Base-by-base conservation (phyloP, 2,329 filamentous ascomycete genomes). In the Phaeophleospora eucalypticola region DNA sequence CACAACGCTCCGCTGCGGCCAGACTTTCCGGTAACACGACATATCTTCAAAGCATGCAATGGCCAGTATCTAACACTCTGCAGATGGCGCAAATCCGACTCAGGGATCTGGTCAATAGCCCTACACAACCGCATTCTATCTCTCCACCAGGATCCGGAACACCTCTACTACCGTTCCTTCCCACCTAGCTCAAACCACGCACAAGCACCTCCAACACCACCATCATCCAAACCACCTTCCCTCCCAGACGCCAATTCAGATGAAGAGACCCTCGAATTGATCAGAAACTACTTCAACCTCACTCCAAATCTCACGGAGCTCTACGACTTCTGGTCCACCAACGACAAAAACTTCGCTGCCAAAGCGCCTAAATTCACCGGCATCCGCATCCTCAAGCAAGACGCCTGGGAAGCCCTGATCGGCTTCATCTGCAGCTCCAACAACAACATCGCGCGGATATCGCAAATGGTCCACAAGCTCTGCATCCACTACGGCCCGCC, bases 351-450 rank as follows among this genome's bases (percentile, higher is more conserved):
- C 66, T 98, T 98, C 70, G 85, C 83, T 59, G 86, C 84, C 62
- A 88, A 87, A 57, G 91, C 93, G 0, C 84, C 87, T 0, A 83
- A 84, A 46, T 98, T 98, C 65, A 84, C 85, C 0, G 93, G 94
- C 10, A 86, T 98, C 46, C 83, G 93, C 17, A 96, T 98, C 56
- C 72, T 98, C 36, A 87, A 85, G 59, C 93, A 98, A 71, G 90
- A 96, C 72, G 84, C 91, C 1, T 98, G 94, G 93, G 93, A 98
- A 68, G 83, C 93, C 0, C 75, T 98, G 17, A 75, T 98, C 18
- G 84, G 86, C 46, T 98, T 98, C 68, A 98, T 98, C 54, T 98
- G 93, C 76, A 96, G 90, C 69, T 95, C 89, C 69, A 98, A 98
- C 70, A 98, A 98, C 71, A 96, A 98, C 65, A 98, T 98, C 51